Evolutionary conservation across 768 basidiomycete genomes (phyloP).

Genomic region (Infundibulicybe gibba): DNA sequence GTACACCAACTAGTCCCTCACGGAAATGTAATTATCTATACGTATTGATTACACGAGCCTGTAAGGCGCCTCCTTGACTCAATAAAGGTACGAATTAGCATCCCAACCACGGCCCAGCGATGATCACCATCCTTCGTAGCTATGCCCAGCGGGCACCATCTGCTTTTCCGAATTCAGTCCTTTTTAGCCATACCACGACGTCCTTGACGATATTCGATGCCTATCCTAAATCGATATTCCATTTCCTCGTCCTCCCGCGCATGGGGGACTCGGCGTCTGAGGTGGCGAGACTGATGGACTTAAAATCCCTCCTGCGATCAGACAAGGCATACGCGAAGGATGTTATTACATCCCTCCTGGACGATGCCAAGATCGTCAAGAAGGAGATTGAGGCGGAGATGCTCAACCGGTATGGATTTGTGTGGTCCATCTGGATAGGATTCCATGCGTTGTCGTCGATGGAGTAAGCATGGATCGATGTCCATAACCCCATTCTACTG

Average conservation of each 20-base stretch:
- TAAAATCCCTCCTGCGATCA: constrained; percentile 52
- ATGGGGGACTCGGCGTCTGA: constrained; percentile 24
- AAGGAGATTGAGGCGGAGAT: constrained; percentile 77
- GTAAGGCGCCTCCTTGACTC: background rate
- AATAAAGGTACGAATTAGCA: constrained; percentile 30
- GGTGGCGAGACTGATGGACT: constrained; percentile 39
- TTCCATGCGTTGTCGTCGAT: constrained; percentile 87
- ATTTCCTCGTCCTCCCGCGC: constrained; percentile 84
- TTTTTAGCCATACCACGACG: constrained; percentile 50
- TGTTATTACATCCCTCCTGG: constrained; percentile 47
- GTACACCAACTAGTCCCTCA: too few relatives aligned
- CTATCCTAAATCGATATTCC: constrained; percentile 83
- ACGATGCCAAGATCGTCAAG: constrained; percentile 53
- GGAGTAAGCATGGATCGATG: constrained; percentile 50
- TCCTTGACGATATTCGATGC: constrained; percentile 71
- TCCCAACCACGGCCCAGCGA: too few relatives aligned
- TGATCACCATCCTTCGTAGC: constrained; percentile 44
- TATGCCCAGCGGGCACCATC: constrained; percentile 57
- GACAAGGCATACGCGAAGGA: constrained; percentile 52
- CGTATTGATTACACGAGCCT: too few relatives aligned
- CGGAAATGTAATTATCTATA: too few relatives aligned
- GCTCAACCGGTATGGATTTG: constrained; percentile 67
- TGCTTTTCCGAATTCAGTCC: constrained; percentile 54
- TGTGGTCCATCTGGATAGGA: constrained; percentile 75
- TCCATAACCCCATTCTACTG: background rate